Evolutionary conservation across 352 stramenopile species (phyloP).

Genomic region (Phytophthora idaei): DNA sequence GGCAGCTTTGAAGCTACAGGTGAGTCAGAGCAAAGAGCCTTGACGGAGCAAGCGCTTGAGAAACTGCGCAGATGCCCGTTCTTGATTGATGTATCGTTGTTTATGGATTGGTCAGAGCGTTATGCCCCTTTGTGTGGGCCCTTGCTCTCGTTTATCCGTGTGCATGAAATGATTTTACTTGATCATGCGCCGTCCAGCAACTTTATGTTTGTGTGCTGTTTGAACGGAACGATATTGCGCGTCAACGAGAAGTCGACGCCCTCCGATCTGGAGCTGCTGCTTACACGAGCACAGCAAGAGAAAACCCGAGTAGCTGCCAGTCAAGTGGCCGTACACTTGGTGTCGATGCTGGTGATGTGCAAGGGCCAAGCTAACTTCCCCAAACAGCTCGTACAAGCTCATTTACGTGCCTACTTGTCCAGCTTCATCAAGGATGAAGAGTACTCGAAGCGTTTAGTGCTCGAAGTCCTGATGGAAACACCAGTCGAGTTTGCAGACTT

Average conservation of each 20-base stretch:
- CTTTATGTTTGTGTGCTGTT: slow-evolving; percentile 69
- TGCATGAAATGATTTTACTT: slow-evolving; percentile 84
- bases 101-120: slow-evolving; percentile 59
- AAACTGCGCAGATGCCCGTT: slow-evolving; percentile 61
- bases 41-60: slow-evolving; percentile 50
- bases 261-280: slow-evolving; percentile 51
- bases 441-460: slow-evolving; percentile 36
- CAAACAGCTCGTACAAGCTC: slow-evolving; percentile 66
- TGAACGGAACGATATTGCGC: slow-evolving; percentile 62
- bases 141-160: slow-evolving; percentile 68
- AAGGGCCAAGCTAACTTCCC: slow-evolving; percentile 60
- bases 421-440: slow-evolving; percentile 14
- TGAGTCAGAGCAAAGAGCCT: slow-evolving; percentile 47
- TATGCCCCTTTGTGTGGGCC: slow-evolving; percentile 68
- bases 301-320: slow-evolving; percentile 21
- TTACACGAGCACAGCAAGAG: slow-evolving; percentile 29
- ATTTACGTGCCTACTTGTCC: slow-evolving; percentile 54
- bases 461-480: slow-evolving; percentile 60
- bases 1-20: slow-evolving; percentile 33
- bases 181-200: slow-evolving; percentile 68
- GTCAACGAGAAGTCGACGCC: slow-evolving; percentile 63
- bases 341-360: slow-evolving; percentile 71
- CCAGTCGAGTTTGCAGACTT: slow-evolving; percentile 63
- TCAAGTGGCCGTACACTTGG: slow-evolving; percentile 56
- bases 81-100: slow-evolving; percentile 64